Evolutionary conservation across 2,329 filamentous ascomycete genomes (phyloP).

Genomic region (Niveomyces coronatus): DNA sequence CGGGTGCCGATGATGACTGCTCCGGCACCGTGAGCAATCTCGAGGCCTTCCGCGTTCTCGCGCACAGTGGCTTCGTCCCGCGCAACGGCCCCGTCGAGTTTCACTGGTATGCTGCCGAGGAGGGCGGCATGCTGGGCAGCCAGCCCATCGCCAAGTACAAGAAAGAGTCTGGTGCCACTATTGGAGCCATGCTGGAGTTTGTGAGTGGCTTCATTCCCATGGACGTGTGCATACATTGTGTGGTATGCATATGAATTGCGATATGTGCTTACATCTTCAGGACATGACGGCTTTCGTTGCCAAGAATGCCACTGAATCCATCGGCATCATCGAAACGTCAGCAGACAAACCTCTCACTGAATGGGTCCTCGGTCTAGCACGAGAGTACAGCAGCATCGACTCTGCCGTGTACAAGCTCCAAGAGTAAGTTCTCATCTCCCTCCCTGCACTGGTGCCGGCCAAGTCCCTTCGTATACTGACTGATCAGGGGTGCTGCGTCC

Average conservation of each 20-base stretch:
- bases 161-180: slow-evolving; percentile 46
- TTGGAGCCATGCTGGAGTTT: slow-evolving; percentile 65
- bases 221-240: too few relatives aligned
- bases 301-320: slow-evolving; percentile 27
- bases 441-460: too few relatives aligned
- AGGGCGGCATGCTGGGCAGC: slow-evolving; percentile 54
- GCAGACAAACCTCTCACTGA: slow-evolving; percentile 26
- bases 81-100: slow-evolving; percentile 49
- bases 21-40: slow-evolving; percentile 65
- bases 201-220: too few relatives aligned
- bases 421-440: slow-evolving; percentile 17
- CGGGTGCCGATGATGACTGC: slow-evolving; percentile 65
- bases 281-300: slow-evolving; percentile 31
- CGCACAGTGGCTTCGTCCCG: slow-evolving; percentile 29
- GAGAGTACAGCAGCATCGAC: slow-evolving; percentile 27
- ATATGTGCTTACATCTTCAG: slow-evolving; percentile 44
- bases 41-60: slow-evolving; percentile 58
- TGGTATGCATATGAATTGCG: slow-evolving; percentile 49
- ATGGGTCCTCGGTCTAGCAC: slow-evolving; percentile 24
- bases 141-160: slow-evolving; percentile 61
- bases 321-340: slow-evolving; percentile 28
- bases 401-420: slow-evolving; percentile 23
- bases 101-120: slow-evolving; percentile 73
- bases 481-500: slow-evolving; percentile 24
- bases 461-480: background rate